phyloP scores from a whole-genome alignment of 78 protist genomes.

The Salpingoeca rosetta region DNA sequence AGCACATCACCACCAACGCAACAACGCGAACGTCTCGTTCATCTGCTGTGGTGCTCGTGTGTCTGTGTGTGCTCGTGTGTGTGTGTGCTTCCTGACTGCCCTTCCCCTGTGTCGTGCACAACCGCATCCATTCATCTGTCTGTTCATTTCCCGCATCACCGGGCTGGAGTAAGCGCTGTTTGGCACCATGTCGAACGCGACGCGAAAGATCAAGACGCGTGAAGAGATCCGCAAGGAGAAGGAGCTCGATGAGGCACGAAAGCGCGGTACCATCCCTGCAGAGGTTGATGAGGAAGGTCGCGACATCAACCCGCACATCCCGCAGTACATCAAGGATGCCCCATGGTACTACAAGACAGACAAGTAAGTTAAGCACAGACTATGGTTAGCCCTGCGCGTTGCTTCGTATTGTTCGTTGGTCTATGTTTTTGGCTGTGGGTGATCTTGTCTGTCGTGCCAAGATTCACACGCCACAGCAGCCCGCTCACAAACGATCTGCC shows the following conservation, averaged over 20 bases:
- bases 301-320: constrained; percentile 59
- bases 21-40: too few relatives aligned
- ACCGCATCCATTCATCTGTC: too few relatives aligned
- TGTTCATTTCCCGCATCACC: not conserved
- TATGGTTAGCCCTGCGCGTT: not conserved
- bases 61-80: too few relatives aligned
- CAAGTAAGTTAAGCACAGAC: constrained; percentile 7
- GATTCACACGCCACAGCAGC: constrained; percentile 48
- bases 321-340: not conserved
- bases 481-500: too few relatives aligned
- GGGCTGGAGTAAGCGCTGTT: too few relatives aligned
- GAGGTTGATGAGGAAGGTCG: constrained; percentile 46
- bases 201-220: not conserved
- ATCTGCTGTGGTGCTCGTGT: too few relatives aligned
- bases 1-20: too few relatives aligned
- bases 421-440: not conserved
- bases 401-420: not conserved
- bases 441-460: constrained; percentile 75
- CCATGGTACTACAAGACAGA: not conserved
- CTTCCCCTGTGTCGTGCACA: too few relatives aligned
- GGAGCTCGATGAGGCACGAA: constrained; percentile 39
- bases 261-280: constrained; percentile 75
- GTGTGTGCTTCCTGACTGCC: too few relatives aligned
- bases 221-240: not conserved
- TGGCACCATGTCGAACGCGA: not conserved